phyloP scores from a whole-genome alignment of 768 basidiomycete species.

The Gloeostereum incarnatum region DNA sequence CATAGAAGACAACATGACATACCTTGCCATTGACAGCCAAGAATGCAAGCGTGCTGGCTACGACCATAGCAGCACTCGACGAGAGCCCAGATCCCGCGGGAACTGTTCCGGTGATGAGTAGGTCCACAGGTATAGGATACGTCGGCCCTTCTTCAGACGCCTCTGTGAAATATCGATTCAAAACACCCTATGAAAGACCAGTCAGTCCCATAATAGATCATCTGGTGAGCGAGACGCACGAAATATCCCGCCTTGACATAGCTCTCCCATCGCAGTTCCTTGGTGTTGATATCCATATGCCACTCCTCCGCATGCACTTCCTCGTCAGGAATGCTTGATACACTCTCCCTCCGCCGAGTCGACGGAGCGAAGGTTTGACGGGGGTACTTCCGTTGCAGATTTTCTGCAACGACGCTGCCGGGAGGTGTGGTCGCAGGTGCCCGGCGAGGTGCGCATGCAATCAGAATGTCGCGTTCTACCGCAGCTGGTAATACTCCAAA shows the following conservation, averaged over 20 bases:
- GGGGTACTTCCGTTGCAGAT: slow-evolving; percentile 50
- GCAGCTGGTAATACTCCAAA: slow-evolving; percentile 85
- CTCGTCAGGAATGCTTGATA: slow-evolving; percentile 20
- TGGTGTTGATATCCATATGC: slow-evolving; percentile 68
- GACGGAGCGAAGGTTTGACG: slow-evolving; percentile 51
- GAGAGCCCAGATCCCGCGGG: slow-evolving; percentile 84
- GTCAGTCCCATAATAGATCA: neutral
- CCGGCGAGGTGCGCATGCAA: slow-evolving; percentile 55
- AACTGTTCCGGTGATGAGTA: slow-evolving; percentile 74
- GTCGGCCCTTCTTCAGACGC: slow-evolving; percentile 8
- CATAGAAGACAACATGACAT: neutral
- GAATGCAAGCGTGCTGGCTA: slow-evolving; percentile 77
- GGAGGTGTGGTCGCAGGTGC: slow-evolving; percentile 19
- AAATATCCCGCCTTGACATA: slow-evolving; percentile 85
- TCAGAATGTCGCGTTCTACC: slow-evolving; percentile 74
- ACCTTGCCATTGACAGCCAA: slow-evolving; percentile 69
- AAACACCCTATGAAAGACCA: slow-evolving; percentile 40
- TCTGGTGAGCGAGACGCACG: slow-evolving; percentile 34
- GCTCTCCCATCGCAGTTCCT: slow-evolving; percentile 73
- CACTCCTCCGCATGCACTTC: slow-evolving; percentile 42
- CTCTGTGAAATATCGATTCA: slow-evolving; percentile 48
- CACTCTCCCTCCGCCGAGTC: slow-evolving; percentile 16
- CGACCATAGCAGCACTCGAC: slow-evolving; percentile 86
- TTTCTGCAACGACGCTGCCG: slow-evolving; percentile 55
- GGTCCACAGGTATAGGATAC: slow-evolving; percentile 52